phyloP scores from a whole-genome alignment of 2,329 filamentous ascomycete species.

The Penicillium sp. region DNA sequence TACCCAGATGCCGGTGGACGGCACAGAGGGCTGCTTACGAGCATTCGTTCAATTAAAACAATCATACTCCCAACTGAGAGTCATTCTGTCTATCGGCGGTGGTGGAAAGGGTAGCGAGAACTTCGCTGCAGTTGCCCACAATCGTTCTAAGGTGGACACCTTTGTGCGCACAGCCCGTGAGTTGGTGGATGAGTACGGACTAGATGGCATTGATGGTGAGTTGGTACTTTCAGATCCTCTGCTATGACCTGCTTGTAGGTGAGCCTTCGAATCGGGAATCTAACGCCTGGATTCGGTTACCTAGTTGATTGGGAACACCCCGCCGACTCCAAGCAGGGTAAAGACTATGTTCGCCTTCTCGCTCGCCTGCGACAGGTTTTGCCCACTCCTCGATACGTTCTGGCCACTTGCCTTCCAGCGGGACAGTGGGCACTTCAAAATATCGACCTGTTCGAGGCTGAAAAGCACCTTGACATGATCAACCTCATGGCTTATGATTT shows the following conservation, averaged over 20 bases:
- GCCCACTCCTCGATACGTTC: constrained; percentile 66
- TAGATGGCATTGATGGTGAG: constrained; percentile 76
- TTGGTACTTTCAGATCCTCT: neutral
- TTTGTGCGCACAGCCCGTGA: constrained; percentile 68
- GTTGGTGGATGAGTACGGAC: constrained; percentile 68
- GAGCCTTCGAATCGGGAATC: neutral
- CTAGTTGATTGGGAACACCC: constrained; percentile 82
- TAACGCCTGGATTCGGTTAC: neutral
- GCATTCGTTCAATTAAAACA: constrained; percentile 73
- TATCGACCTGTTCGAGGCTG: constrained; percentile 65
- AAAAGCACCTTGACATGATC: constrained; percentile 69
- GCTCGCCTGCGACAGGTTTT: constrained; percentile 65
- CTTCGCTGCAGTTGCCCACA: constrained; percentile 67
- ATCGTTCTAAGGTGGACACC: constrained; percentile 61
- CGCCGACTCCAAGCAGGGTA: constrained; percentile 63
- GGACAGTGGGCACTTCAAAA: constrained; percentile 65
- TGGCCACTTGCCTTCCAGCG: constrained; percentile 73
- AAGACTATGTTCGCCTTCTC: constrained; percentile 69
- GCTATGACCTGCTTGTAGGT: neutral
- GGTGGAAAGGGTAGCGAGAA: constrained; percentile 62
- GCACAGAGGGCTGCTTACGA: constrained; percentile 68
- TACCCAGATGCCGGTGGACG: constrained; percentile 69
- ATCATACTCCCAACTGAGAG: constrained; percentile 67
- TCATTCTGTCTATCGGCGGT: constrained; percentile 77
- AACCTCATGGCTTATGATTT: constrained; percentile 84